Evolutionary conservation across 2,329 filamentous ascomycete genomes (phyloP).

Genomic region (Hypoxylon sp.): DNA sequence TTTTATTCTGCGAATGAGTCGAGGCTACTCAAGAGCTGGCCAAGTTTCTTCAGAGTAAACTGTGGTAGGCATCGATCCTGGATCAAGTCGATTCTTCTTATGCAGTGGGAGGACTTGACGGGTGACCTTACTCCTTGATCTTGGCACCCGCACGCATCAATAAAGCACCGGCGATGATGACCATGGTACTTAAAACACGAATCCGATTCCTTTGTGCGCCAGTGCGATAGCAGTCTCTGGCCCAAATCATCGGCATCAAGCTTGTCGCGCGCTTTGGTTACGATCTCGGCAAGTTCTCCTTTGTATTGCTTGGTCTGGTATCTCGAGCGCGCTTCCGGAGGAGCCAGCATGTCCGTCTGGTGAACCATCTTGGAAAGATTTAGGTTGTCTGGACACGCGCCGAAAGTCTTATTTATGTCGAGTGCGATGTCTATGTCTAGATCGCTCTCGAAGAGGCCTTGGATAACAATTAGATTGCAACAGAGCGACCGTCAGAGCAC

Average conservation of each 20-base stretch:
- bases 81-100: background rate
- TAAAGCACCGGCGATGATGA: slow-evolving; percentile 34
- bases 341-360: slow-evolving; percentile 1
- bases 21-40: too few relatives aligned
- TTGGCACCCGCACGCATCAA: slow-evolving; percentile 39
- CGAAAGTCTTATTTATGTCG: background rate
- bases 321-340: background rate
- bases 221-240: background rate
- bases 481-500: background rate
- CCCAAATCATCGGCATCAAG: slow-evolving; percentile 5
- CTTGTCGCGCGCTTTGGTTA: background rate
- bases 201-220: slow-evolving; percentile 8
- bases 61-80: too few relatives aligned
- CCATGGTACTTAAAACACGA: slow-evolving; percentile 25
- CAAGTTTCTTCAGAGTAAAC: background rate
- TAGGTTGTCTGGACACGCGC: background rate
- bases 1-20: background rate
- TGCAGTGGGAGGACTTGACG: background rate
- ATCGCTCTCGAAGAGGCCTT: slow-evolving; percentile 17
- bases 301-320: background rate
- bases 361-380: background rate
- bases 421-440: slow-evolving; percentile 3
- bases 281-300: background rate
- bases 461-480: background rate
- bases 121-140: slow-evolving; percentile 25